A percentile compares a stretch with the other conserved stretches of the same genome.
phyloP scores from a whole-genome alignment of 2,329 filamentous ascomycete species.

The Penicillium sp. region DNA sequence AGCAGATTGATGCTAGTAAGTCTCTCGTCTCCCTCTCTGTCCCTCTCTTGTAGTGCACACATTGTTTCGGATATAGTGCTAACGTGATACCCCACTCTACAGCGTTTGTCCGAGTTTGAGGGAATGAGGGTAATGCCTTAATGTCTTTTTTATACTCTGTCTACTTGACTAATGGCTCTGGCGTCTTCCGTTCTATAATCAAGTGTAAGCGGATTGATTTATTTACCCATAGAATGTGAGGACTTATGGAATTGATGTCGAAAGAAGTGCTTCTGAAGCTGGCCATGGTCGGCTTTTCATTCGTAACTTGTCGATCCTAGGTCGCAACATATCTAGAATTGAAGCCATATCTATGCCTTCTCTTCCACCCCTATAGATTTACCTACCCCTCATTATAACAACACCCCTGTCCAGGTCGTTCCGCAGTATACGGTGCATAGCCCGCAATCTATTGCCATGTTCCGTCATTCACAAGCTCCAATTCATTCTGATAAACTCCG shows the following conservation, averaged over 20 bases:
- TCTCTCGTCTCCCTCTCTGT: constrained; percentile 32
- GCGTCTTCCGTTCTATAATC: neutral
- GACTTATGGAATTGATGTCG: neutral
- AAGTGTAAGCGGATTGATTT: neutral
- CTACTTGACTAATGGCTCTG: neutral
- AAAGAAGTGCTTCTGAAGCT: neutral
- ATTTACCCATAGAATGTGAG: neutral
- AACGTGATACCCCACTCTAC: constrained; percentile 1
- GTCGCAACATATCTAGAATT: neutral
- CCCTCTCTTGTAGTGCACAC: neutral
- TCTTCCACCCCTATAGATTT: no score
- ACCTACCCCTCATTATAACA: neutral
- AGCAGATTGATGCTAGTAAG: constrained; percentile 97
- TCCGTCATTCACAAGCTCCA: neutral
- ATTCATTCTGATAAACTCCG: neutral
- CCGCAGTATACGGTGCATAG: neutral
- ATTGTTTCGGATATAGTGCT: constrained; percentile 3
- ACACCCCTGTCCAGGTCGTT: neutral
- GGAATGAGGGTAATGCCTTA: neutral
- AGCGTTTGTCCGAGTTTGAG: constrained; percentile 35
- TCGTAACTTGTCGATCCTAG: neutral
- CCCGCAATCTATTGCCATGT: neutral
- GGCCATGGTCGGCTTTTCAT: neutral
- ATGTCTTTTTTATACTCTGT: constrained; percentile 5
- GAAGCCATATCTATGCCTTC: no score